These are phyloP conservation scores for Boletus sp. DNA, from an alignment of 768 basidiomycete species.

Conservation along the genomic window DNA sequence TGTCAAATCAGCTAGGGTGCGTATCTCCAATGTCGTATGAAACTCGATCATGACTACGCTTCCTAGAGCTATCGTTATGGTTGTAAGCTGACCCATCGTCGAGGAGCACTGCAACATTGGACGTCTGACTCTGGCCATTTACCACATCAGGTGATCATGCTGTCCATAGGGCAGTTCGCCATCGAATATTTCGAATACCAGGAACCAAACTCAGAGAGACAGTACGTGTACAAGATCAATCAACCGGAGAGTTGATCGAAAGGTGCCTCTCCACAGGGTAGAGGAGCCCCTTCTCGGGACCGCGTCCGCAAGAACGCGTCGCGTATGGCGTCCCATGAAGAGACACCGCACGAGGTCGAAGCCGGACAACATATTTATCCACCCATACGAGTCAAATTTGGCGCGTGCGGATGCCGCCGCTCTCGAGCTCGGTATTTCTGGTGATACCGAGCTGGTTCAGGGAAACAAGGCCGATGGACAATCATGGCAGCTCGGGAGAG, in stretches of 20 bases:
- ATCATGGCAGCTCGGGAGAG: conserved; percentile 52
- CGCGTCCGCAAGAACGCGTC: not conserved
- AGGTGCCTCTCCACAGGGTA: conserved; percentile 7
- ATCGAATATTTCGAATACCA: conserved; percentile 38
- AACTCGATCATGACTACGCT: conserved; percentile 5
- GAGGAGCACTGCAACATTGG: not conserved
- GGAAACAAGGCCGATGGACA: conserved; percentile 38
- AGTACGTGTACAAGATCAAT: conserved; percentile 16
- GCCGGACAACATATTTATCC: conserved; percentile 60
- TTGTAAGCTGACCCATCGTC: conserved; percentile 15
- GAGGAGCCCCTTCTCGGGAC: conserved; percentile 25
- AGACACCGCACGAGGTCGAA: conserved; percentile 51
- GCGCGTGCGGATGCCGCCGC: conserved; percentile 67
- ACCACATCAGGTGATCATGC: conserved; percentile 46
- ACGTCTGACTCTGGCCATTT: not conserved
- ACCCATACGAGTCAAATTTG: conserved; percentile 60
- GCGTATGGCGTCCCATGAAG: conserved; percentile 4
- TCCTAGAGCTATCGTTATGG: conserved; percentile 25
- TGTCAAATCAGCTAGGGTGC: conserved; percentile 71
- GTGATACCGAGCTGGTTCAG: conserved; percentile 48
- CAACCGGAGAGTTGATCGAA: not conserved
- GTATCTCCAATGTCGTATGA: conserved; percentile 23
- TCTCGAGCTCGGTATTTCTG: conserved; percentile 48
- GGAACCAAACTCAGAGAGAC: conserved; percentile 15
- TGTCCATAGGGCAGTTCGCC: conserved; percentile 58